Base-by-base conservation (phyloP, 306 rosid species). In the Malus domestica region DNA sequence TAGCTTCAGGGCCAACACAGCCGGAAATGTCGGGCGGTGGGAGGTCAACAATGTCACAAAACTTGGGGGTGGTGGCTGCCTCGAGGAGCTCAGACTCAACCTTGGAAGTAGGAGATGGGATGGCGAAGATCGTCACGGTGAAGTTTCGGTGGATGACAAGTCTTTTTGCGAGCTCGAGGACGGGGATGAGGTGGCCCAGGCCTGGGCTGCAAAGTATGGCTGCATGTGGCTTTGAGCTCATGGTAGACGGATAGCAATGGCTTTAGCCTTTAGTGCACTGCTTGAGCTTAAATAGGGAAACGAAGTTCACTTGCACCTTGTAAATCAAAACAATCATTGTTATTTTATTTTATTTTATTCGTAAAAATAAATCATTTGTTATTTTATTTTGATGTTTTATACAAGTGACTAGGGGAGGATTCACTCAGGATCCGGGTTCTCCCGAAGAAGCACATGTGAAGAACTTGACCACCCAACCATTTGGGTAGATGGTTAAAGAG, bases 141-240 rank as follows among this genome's bases (percentile, higher is more conserved):
- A 83, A 68, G 67, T 70, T 74, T 67, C 38, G 85, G 45, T 60
- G 76, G 73, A 45, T 20, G 66, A 71, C 73, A 4, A 90, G 79
- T 67, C 82, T 77, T 8, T 85, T 88, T 0, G 69, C 88, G 0
- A 90, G 89, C 70, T 88, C 87, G 23, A 90, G 76, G 6, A 46
- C 46, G 1, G 91, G 89, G 64, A 90, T 79, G 25, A 88, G 68
- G 57, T 90, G 93, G n/a, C 96, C 93, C 11, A 84, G 29, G 9
- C 93, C 96, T 0, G 88, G 91, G 79, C 91, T 85, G 2, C 86
- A 68, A 38, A 90, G 78, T 1, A 89, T 75, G 19, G 81, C 86
- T 7, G 78, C 58, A 22, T 30, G 33, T 89, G 79, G 63, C 19
- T 67, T 76, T 57, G 76, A 72, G 60, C 49, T n/a, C 76, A 58